Percentiles rank a stretch among this genome's conserved stretches.
phyloP scores from a whole-genome alignment of 352 stramenopile genomes.

The Pythium monospermum region DNA sequence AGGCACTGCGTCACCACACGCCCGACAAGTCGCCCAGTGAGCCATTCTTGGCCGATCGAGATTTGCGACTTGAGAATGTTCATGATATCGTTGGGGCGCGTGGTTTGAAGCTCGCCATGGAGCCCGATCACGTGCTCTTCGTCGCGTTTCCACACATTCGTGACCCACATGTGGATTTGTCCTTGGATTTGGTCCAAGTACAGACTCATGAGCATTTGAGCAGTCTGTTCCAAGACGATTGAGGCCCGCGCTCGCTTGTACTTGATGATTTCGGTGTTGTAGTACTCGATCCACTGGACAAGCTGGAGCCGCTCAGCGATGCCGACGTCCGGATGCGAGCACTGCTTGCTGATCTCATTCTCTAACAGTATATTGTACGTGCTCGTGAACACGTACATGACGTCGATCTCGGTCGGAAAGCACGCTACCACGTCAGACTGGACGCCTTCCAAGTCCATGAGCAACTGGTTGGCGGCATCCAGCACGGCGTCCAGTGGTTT shows the following conservation, averaged over 20 bases:
- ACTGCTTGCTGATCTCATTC: conserved; percentile 58
- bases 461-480: conserved; percentile 59
- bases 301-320: conserved; percentile 74
- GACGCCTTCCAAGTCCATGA: conserved; percentile 77
- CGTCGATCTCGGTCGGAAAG: conserved; percentile 74
- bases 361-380: conserved; percentile 79
- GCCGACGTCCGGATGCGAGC: conserved; percentile 48
- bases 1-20: conserved; percentile 70
- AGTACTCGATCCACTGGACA: conserved; percentile 87
- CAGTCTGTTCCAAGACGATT: conserved; percentile 55
- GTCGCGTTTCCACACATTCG: conserved; percentile 80
- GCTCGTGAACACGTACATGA: conserved; percentile 68
- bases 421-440: conserved; percentile 64
- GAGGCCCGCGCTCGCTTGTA: conserved; percentile 73
- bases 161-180: conserved; percentile 81
- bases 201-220: conserved; percentile 64
- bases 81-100: conserved; percentile 79
- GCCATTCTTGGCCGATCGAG: conserved; percentile 77
- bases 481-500: conserved; percentile 61
- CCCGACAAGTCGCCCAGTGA: conserved; percentile 57
- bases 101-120: conserved; percentile 64
- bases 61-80: conserved; percentile 87
- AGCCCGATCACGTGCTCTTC: conserved; percentile 60
- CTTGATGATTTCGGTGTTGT: conserved; percentile 83
- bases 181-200: conserved; percentile 75